A percentile compares a stretch with the other conserved stretches of the same genome.
Evolutionary conservation across 1,139 yeast species (phyloP).

Genomic region (Candida sojae): DNA sequence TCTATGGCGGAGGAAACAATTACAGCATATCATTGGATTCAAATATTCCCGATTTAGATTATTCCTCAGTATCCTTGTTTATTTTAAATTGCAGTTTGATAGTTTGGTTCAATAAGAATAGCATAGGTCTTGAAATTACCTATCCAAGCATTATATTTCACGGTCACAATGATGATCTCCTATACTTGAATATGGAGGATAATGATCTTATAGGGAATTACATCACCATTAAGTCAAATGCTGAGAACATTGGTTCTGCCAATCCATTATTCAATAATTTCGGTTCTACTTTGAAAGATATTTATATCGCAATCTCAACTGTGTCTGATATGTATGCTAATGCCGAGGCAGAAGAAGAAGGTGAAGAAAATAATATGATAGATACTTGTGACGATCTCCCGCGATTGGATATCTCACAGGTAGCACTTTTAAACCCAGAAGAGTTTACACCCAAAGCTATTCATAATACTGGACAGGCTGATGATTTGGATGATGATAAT

Average conservation of each 20-base stretch:
- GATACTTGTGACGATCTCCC: conserved; percentile 11
- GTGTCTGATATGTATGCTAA: conserved; percentile 43
- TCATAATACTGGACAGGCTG: conserved; percentile 37
- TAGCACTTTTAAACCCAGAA: background rate
- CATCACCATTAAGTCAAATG: background rate
- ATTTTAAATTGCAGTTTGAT: conserved; percentile 41
- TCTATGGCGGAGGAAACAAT: conserved; percentile 40
- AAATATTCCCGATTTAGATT: conserved; percentile 4
- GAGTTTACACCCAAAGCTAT: conserved; percentile 10
- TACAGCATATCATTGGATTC: background rate
- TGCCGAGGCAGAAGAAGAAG: conserved; percentile 23
- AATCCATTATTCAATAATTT: conserved; percentile 13
- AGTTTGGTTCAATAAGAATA: conserved; percentile 33
- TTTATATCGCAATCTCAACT: conserved; percentile 39
- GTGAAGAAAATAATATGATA: conserved; percentile 10
- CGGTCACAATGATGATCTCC: conserved; percentile 30
- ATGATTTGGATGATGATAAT: conserved; percentile 36
- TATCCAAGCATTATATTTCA: conserved; percentile 41
- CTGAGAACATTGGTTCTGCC: background rate
- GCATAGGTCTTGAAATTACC: conserved; percentile 40
- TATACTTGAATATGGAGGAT: conserved; percentile 36
- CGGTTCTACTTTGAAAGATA: conserved; percentile 14
- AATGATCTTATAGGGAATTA: conserved; percentile 1
- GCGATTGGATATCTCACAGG: conserved; percentile 1
- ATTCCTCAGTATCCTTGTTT: conserved; percentile 26